Evolutionary conservation across 257 asterid genomes (phyloP).

Genomic region (Penstemon davidsonii): DNA sequence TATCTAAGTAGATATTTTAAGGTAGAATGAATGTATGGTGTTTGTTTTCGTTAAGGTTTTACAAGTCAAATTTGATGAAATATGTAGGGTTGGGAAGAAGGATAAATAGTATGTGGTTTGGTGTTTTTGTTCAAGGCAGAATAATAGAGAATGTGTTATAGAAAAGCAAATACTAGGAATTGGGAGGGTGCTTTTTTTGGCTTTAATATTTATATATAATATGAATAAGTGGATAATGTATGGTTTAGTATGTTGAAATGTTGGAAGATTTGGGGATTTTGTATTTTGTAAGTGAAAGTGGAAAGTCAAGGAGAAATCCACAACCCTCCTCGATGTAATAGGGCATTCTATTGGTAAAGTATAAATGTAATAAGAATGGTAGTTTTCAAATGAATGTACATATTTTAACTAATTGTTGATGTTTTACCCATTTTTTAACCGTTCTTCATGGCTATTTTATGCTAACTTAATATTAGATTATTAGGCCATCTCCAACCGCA

Average conservation of each 20-base stretch:
- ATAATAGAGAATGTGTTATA: constrained; percentile 18
- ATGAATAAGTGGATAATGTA: neutral
- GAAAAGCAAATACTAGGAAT: constrained; percentile 18
- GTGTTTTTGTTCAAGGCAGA: constrained; percentile 23
- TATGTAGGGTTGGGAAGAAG: constrained; percentile 31
- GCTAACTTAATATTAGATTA: neutral
- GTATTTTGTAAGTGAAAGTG: constrained; percentile 7
- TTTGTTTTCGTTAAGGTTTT: constrained; percentile 22
- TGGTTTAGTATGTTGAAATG: constrained; percentile 2
- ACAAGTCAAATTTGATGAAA: constrained; percentile 29
- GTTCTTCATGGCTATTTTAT: too few species aligned
- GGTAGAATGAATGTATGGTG: constrained; percentile 16
- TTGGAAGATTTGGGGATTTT: constrained; percentile 18
- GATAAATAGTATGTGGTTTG: constrained; percentile 26
- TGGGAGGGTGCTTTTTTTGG: constrained; percentile 22
- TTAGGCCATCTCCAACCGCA: neutral
- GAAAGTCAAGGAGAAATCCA: constrained; percentile 6
- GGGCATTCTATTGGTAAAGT: constrained; percentile 30
- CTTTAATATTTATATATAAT: constrained; percentile 21
- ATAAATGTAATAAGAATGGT: constrained; percentile 35
- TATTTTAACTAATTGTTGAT: constrained; percentile 18
- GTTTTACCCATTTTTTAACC: constrained; percentile 3
- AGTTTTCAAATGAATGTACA: constrained; percentile 22
- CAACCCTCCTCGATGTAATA: constrained; percentile 23
- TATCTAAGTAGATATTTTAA: neutral